Percentiles rank a stretch among this genome's conserved stretches.
Evolutionary conservation across 1,284 basidiomycete genomes (phyloP).

Genomic region (Rhodofomes roseus): DNA sequence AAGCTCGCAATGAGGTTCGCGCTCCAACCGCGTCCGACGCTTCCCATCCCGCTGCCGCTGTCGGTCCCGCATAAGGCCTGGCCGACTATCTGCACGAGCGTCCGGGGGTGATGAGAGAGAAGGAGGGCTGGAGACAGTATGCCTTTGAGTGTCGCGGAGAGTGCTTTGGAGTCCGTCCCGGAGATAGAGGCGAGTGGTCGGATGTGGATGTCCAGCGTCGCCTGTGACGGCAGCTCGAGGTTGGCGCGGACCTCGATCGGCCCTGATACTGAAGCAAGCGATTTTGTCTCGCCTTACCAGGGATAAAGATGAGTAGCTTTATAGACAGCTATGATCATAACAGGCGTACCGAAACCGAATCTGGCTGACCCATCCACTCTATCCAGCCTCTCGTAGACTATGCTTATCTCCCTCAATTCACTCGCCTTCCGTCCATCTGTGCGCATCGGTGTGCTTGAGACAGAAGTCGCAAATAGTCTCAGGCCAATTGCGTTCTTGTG

Average conservation of each 20-base stretch:
- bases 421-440: constrained; percentile 26
- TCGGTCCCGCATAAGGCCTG: constrained; percentile 47
- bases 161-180: constrained; percentile 60
- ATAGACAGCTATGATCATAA: constrained; percentile 2
- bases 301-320: background rate
- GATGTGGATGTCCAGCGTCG: constrained; percentile 67
- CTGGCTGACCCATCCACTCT: constrained; percentile 65
- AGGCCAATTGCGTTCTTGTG: too few species aligned
- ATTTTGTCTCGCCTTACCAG: constrained; percentile 39
- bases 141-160: constrained; percentile 47
- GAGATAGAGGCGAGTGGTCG: constrained; percentile 65
- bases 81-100: constrained; percentile 66
- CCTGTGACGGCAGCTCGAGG: constrained; percentile 63
- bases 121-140: constrained; percentile 58
- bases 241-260: constrained; percentile 71
- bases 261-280: constrained; percentile 68
- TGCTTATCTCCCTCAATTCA: constrained; percentile 24
- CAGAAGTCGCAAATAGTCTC: background rate
- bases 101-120: constrained; percentile 60
- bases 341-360: constrained; percentile 52
- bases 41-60: constrained; percentile 25
- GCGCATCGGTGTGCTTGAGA: constrained; percentile 11
- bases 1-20: constrained; percentile 43
- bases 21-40: constrained; percentile 27
- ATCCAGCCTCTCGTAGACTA: constrained; percentile 44